Evolutionary conservation across 768 basidiomycete genomes (phyloP), one percentile per base, ranked within the genome.

Genomic region (Rhodocollybia butyracea): DNA sequence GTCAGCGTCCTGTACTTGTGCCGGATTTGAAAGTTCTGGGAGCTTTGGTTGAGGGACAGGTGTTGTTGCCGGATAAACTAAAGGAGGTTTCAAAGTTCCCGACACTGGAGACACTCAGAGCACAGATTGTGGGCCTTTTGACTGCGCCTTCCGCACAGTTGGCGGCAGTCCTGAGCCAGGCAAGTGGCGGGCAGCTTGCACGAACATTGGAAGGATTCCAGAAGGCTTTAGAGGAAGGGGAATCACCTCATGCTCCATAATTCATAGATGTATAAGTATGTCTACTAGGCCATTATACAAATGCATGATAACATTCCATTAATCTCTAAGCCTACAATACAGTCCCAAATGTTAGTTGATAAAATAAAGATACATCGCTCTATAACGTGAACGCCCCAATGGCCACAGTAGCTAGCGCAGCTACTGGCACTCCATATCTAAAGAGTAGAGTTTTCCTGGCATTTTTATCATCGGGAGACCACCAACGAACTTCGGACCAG

Each of bases 401-500:
- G 1, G 48, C 48, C 5, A 50, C 34, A 6, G 48, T 50, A 13
- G 48, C 48, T 8, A 50, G 24, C n/a, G 48, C 48, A 38, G 32
- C 48, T 17, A 50, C 48, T 36, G 48, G 48, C 48, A 50, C 38
- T 50, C 48, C 48, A 15, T 50, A 50, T 6, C 48, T 31, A 5
- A 50, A 38, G n/a, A 50, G 22, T 2, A 50, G 10, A 13, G 27
- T 54, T 26, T 30, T 21, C 13, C 26, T 31, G 7, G 43, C 53
- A 43, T 36, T 46, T 32, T 43, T 45, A 21, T 54, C 53, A n/a
- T 54, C 29, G 3, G 53, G 53, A 26, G 53, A 54, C 53, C 53
- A 89, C 86, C 86, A 89, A 27, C 85, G 74, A 29, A 95, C 76
- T 70, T 98, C 95, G 10, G 85, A 80, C 91, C 91, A 96, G 10